Conservation (phyloP, 176 grass and related monocot species). For the Phoenix dactylifera region DNA sequence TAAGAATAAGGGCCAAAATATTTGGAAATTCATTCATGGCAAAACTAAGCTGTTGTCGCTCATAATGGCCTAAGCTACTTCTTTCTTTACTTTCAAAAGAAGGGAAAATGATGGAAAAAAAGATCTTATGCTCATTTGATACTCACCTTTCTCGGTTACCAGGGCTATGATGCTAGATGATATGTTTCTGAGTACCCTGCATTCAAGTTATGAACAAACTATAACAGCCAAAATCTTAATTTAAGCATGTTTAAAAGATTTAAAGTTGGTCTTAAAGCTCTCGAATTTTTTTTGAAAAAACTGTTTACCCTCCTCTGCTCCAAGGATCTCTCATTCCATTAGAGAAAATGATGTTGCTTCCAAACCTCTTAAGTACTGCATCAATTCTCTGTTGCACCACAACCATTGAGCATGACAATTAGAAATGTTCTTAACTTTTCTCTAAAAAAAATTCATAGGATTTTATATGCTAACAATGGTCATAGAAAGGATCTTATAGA, state of each 20-base stretch:
- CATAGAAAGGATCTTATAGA: too few relatives aligned
- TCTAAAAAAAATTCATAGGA: too few relatives aligned
- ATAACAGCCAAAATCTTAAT: too few relatives aligned
- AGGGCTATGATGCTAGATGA: slow-evolving; percentile 82
- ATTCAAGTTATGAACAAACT: not conserved
- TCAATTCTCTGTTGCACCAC: slow-evolving; percentile 59
- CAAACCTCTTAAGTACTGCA: slow-evolving; percentile 65
- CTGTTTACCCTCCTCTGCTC: slow-evolving; percentile 74
- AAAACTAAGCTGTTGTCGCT: too few relatives aligned
- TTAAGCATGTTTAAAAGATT: too few relatives aligned
- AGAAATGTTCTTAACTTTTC: not conserved
- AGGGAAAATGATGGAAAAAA: too few relatives aligned
- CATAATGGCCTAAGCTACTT: too few relatives aligned
- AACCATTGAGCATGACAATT: not conserved
- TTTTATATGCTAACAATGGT: too few relatives aligned
- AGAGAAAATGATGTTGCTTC: slow-evolving; percentile 96
- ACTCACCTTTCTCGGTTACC: slow-evolving; percentile 69
- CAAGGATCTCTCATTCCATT: slow-evolving; percentile 95
- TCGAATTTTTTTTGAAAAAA: not conserved
- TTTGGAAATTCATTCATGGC: too few relatives aligned
- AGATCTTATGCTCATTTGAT: not conserved
- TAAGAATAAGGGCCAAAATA: too few relatives aligned
- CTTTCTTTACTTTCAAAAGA: too few relatives aligned
- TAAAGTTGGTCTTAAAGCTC: too few relatives aligned
- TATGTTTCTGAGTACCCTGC: slow-evolving; percentile 90